Evolutionary conservation across 345 rosid genomes (phyloP).

Genomic region (Brassica carinata): DNA sequence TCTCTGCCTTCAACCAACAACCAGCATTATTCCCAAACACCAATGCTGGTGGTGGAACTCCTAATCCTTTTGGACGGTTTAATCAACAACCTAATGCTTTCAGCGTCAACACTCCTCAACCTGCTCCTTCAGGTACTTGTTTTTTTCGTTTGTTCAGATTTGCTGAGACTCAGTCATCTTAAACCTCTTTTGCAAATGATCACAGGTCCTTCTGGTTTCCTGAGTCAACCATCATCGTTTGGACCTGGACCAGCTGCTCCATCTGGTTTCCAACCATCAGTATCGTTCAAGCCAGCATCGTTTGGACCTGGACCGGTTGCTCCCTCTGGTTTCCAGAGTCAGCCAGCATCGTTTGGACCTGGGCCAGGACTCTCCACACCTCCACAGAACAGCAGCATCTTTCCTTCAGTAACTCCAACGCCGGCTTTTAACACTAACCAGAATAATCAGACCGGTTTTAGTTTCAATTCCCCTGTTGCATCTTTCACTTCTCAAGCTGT

Average conservation of each 20-base stretch:
- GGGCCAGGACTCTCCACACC: conserved; percentile 33
- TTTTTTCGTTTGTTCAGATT: not conserved
- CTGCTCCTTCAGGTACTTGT: conserved; percentile 38
- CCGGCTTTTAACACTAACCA: conserved; percentile 22
- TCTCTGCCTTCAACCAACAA: conserved; percentile 55
- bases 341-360: conserved; percentile 37
- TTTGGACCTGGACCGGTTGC: conserved; percentile 33
- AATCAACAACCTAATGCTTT: conserved; percentile 47
- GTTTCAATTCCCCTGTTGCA: conserved; percentile 22
- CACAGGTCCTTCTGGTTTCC: conserved; percentile 33
- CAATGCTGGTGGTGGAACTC: conserved; percentile 47
- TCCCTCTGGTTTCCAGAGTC: conserved; percentile 34
- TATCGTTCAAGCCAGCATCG: conserved; percentile 30
- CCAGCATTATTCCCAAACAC: conserved; percentile 44
- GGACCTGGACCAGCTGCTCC: conserved; percentile 27
- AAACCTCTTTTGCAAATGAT: conserved; percentile 24
- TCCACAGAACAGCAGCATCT: conserved; percentile 34
- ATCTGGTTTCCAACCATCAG: conserved; percentile 22
- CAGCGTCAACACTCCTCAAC: conserved; percentile 34
- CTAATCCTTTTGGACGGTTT: conserved; percentile 46
- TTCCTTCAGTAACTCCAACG: conserved; percentile 24
- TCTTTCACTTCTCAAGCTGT: conserved; percentile 28
- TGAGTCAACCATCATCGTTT: conserved; percentile 29
- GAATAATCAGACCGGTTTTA: conserved; percentile 31
- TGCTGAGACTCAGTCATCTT: conserved; percentile 6